phyloP scores from a whole-genome alignment of 768 basidiomycete species.

The Sarcodon sp. region DNA sequence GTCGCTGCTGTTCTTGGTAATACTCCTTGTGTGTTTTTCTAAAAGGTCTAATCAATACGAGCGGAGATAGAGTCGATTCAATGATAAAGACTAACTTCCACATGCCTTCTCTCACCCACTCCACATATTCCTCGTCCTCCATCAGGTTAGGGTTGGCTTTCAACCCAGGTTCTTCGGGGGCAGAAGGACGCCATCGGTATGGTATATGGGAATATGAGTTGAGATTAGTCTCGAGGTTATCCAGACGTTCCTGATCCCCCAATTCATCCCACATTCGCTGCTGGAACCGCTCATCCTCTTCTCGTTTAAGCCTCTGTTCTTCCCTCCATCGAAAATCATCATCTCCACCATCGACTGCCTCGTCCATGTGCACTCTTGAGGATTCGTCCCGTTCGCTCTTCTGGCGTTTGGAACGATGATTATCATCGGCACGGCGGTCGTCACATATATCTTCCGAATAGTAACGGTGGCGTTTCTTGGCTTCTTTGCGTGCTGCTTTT shows the following conservation, averaged over 20 bases:
- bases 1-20: constrained; percentile 46
- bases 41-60: not conserved
- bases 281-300: constrained; percentile 52
- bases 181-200: constrained; percentile 43
- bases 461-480: constrained; percentile 9
- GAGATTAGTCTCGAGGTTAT: constrained; percentile 46
- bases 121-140: constrained; percentile 82
- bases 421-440: constrained; percentile 7
- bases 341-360: constrained; percentile 10
- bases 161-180: constrained; percentile 29
- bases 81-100: constrained; percentile 41
- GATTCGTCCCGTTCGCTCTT: constrained; percentile 11
- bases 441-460: not conserved
- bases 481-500: constrained; percentile 41
- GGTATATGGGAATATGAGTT: constrained; percentile 67
- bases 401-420: constrained; percentile 11
- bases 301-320: not conserved
- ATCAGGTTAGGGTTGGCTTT: constrained; percentile 32
- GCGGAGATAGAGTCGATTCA: not conserved
- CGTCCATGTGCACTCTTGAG: constrained; percentile 4
- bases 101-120: constrained; percentile 82
- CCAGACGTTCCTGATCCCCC: constrained; percentile 60
- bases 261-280: constrained; percentile 65
- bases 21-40: constrained; percentile 62
- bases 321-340: constrained; percentile 6